Evolutionary conservation across 345 rosid genomes (phyloP), one percentile per base, ranked within the genome.

Genomic region (Aquilaria malaccensis): DNA sequence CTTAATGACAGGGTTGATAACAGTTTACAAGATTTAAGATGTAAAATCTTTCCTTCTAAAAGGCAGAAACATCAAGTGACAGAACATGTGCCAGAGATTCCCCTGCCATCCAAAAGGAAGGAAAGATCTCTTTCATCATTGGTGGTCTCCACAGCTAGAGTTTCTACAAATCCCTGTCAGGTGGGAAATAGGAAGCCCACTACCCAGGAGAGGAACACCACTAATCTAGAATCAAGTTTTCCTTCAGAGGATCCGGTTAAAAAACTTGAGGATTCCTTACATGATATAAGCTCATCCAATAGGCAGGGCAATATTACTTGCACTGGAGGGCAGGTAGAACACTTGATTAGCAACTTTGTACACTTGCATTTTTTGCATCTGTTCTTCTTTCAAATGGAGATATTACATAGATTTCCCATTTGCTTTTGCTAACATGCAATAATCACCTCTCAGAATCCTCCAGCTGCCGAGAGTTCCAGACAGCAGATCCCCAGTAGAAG

Each of bases 1-100:
- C 13, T 33, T 67, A 15, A 55, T 37, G 70, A 70, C 76, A 81
- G 83, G 77, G 66, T 72, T 41, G 86, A 81, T 52, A 72, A 74
- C 66, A 71, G 60, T 63, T 63, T 68, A 59, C 74, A 69, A 65
- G 86, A 78, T 67, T 14, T 78, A 29, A 71, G 75, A 63, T 47
- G 33, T 30, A 78, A 71, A 64, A 30, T 81, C 64, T 81, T 81
- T 64, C 72, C 78, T 58, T 48, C 66, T 30, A 65, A 56, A 58
- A 22, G 45, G 29, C 13, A 33, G n/a, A 69, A 55, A 52, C 15
- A n/a, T 14, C 59, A 45, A 63, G 64, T 48, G 29, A 59, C 70
- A 7, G 65, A 74, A 55, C 30, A 43, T 61, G 63, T 10, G 51
- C 55, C 62, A 30, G 53, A 55, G 9, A 10, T 48, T 11, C 59